A percentile compares a stretch with the other conserved stretches of the same genome.
Evolutionary conservation across 1,284 basidiomycete genomes (phyloP).

Genomic region (Naganishia sp.): DNA sequence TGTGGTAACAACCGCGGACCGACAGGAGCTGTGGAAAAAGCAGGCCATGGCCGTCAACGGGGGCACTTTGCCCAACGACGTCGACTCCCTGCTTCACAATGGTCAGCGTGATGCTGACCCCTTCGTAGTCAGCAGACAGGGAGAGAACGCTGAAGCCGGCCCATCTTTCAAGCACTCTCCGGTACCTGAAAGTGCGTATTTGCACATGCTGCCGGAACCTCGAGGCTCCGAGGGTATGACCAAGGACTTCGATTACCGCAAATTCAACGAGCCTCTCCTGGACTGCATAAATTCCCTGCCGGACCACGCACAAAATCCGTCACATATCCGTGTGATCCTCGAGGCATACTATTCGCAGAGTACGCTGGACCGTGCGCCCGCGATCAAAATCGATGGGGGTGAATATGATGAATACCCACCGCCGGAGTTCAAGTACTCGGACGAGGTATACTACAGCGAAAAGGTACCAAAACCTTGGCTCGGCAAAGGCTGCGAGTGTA

Average conservation of each 20-base stretch:
- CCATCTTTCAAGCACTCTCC: conserved; percentile 7
- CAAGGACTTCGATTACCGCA: conserved; percentile 22
- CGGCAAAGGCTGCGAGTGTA: conserved; percentile 69
- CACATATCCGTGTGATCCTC: conserved; percentile 54
- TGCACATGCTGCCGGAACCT: neutral
- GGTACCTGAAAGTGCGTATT: neutral
- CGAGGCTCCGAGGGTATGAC: neutral
- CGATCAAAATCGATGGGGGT: conserved; percentile 68
- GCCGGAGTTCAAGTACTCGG: conserved; percentile 77
- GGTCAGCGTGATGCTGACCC: conserved; percentile 7
- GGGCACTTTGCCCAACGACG: neutral
- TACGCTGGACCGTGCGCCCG: conserved; percentile 62
- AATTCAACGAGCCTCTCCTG: conserved; percentile 28
- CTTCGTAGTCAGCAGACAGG: neutral
- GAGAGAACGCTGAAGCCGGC: conserved; percentile 15
- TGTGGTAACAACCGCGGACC: neutral
- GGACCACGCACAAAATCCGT: conserved; percentile 3
- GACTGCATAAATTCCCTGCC: conserved; percentile 27
- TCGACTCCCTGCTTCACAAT: conserved; percentile 9
- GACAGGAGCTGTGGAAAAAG: conserved; percentile 22
- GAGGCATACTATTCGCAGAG: conserved; percentile 62
- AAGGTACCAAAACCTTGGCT: conserved; percentile 68
- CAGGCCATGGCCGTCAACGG: neutral
- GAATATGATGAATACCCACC: conserved; percentile 64
- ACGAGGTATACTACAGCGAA: conserved; percentile 69